Percentiles rank a stretch among this genome's conserved stretches.
phyloP scores from a whole-genome alignment of 2,329 filamentous ascomycete species.

The Penicillium sp. region DNA sequence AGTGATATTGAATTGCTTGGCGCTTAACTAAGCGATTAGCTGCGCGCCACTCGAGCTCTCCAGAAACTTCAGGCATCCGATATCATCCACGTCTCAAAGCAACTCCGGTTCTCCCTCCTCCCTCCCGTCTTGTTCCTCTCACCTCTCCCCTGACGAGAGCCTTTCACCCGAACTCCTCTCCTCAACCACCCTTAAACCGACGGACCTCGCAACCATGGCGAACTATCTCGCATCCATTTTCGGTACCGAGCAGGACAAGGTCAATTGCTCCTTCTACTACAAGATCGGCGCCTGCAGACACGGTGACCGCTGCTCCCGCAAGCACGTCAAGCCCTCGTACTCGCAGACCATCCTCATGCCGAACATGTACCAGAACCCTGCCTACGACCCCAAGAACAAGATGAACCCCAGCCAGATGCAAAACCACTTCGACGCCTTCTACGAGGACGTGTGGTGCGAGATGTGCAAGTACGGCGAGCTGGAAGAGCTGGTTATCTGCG shows the following conservation, averaged over 20 bases:
- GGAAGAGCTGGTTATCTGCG: slow-evolving; percentile 96
- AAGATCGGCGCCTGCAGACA: slow-evolving; percentile 99
- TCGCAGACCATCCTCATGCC: slow-evolving; percentile 96
- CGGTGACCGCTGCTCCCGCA: slow-evolving; percentile 95
- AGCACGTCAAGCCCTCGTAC: slow-evolving; percentile 99
- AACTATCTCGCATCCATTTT: slow-evolving; percentile 99
- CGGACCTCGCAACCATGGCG: slow-evolving; percentile 64
- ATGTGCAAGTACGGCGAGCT: slow-evolving; percentile 98
- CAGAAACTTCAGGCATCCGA: slow-evolving; percentile 37
- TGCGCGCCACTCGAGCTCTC: slow-evolving; percentile 30
- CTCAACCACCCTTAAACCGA: background rate
- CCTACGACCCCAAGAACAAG: slow-evolving; percentile 93
- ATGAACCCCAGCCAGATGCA: slow-evolving; percentile 96
- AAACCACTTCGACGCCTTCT: slow-evolving; percentile 99
- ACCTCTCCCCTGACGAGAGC: background rate
- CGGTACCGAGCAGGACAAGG: slow-evolving; percentile 98
- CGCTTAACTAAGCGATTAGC: background rate
- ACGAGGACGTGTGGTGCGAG: slow-evolving; percentile 99
- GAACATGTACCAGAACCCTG: slow-evolving; percentile 98
- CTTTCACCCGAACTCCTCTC: background rate
- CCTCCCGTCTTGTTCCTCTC: background rate
- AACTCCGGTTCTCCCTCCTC: slow-evolving; percentile 1
- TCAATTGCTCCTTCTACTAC: slow-evolving; percentile 99
- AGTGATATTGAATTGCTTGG: background rate
- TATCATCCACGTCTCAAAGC: slow-evolving; percentile 19